These are phyloP conservation scores for Nevesoporus exiguus DNA, from an alignment of 768 basidiomycete genomes.

Conservation along the genomic window DNA sequence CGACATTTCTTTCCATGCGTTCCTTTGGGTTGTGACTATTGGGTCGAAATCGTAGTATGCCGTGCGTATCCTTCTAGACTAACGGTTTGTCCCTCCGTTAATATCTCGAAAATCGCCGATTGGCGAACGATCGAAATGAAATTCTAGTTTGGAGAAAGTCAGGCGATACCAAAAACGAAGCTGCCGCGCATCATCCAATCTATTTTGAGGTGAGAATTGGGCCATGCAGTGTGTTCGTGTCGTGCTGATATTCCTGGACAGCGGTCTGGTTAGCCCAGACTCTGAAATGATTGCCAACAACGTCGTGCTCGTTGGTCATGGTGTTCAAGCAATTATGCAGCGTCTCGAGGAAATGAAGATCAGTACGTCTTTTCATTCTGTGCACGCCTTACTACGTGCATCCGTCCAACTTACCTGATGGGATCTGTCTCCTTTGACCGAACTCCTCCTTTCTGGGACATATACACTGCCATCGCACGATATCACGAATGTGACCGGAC, in stretches of 20 bases:
- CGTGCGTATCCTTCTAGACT: conserved; percentile 39
- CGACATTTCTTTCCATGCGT: neutral
- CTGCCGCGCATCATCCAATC: conserved; percentile 71
- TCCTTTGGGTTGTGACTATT: neutral
- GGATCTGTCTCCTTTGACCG: neutral
- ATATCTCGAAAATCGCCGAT: neutral
- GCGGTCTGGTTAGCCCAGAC: conserved; percentile 73
- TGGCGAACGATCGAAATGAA: conserved; percentile 7
- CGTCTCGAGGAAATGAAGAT: conserved; percentile 78
- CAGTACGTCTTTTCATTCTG: conserved; percentile 43
- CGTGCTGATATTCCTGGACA: conserved; percentile 28
- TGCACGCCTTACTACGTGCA: neutral
- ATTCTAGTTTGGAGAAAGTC: conserved; percentile 73
- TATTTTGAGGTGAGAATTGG: conserved; percentile 54
- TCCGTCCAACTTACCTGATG: neutral
- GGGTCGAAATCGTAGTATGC: conserved; percentile 47
- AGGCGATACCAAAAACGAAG: conserved; percentile 61
- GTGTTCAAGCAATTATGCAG: conserved; percentile 50
- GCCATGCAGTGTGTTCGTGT: neutral
- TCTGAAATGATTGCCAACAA: conserved; percentile 67
- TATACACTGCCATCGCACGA: neutral
- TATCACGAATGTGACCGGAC: neutral
- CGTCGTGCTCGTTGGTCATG: conserved; percentile 71
- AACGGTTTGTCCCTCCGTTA: neutral
- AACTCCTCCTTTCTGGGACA: neutral